phyloP scores from a whole-genome alignment of 352 stramenopile genomes.

The Globisporangium nunn region DNA sequence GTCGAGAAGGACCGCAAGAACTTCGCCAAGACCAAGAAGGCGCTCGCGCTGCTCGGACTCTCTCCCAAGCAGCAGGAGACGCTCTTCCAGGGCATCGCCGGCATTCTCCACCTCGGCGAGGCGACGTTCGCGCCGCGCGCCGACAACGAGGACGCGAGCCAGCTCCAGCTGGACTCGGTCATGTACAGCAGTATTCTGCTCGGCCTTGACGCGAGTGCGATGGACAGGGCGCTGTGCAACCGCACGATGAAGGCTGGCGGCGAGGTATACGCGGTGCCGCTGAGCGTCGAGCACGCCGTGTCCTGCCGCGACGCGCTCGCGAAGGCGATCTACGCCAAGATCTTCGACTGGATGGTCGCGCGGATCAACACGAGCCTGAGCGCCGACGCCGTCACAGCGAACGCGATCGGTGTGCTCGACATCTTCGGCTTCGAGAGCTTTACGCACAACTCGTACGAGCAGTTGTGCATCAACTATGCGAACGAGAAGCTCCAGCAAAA shows the following conservation, averaged over 20 bases:
- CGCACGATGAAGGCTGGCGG: slow-evolving; percentile 66
- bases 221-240: slow-evolving; percentile 51
- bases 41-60: slow-evolving; percentile 56
- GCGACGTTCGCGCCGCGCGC: slow-evolving; percentile 35
- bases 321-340: slow-evolving; percentile 91
- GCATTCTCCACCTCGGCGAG: slow-evolving; percentile 80
- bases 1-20: slow-evolving; percentile 35
- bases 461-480: slow-evolving; percentile 91
- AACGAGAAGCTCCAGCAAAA: slow-evolving; percentile 92
- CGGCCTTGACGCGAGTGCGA: slow-evolving; percentile 34
- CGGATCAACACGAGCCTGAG: slow-evolving; percentile 77
- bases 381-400: slow-evolving; percentile 18
- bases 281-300: slow-evolving; percentile 56
- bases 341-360: slow-evolving; percentile 96
- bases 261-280: slow-evolving; percentile 56
- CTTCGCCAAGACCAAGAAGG: slow-evolving; percentile 58
- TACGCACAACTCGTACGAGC: slow-evolving; percentile 89
- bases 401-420: slow-evolving; percentile 81
- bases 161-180: slow-evolving; percentile 28
- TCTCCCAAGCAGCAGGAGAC: slow-evolving; percentile 35
- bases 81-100: slow-evolving; percentile 61
- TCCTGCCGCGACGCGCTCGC: slow-evolving; percentile 90
- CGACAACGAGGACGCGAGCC: slow-evolving; percentile 54
- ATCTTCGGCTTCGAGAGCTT: slow-evolving; percentile 91
- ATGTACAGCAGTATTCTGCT: slow-evolving; percentile 39